Evolutionary conservation across 2,329 filamentous ascomycete species (phyloP).

Genomic region (Diaporthe nobilis): DNA sequence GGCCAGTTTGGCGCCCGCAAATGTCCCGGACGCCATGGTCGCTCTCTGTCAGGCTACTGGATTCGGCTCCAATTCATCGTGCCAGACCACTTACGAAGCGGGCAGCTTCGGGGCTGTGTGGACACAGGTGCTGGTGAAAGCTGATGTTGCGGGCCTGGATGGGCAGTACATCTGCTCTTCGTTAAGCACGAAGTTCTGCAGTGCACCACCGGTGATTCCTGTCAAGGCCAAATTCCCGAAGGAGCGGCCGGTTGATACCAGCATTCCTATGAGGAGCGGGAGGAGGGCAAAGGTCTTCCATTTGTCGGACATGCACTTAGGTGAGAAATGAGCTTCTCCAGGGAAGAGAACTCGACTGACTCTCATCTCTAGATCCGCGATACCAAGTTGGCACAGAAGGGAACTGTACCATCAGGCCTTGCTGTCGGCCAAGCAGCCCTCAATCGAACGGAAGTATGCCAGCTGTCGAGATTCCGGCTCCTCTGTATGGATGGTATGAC

Average conservation of each 20-base stretch:
- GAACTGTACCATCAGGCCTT: slow-evolving; percentile 65
- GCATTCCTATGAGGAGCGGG: slow-evolving; percentile 62
- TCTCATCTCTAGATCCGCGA: slow-evolving; percentile 58
- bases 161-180: slow-evolving; percentile 70
- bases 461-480: slow-evolving; percentile 62
- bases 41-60: slow-evolving; percentile 63
- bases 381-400: slow-evolving; percentile 67
- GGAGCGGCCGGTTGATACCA: slow-evolving; percentile 63
- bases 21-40: slow-evolving; percentile 65
- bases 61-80: slow-evolving; percentile 62
- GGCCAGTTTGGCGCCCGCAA: slow-evolving; percentile 62
- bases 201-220: slow-evolving; percentile 58
- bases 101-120: slow-evolving; percentile 67
- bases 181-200: slow-evolving; percentile 63
- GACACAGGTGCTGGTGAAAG: slow-evolving; percentile 69
- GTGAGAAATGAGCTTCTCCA: slow-evolving; percentile 36
- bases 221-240: slow-evolving; percentile 67
- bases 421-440: slow-evolving; percentile 62
- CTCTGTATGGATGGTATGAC: slow-evolving; percentile 67
- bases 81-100: slow-evolving; percentile 61
- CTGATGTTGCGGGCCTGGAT: slow-evolving; percentile 67
- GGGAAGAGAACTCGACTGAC: neutral
- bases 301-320: slow-evolving; percentile 68
- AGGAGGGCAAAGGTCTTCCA: slow-evolving; percentile 69
- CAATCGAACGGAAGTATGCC: slow-evolving; percentile 51